Evolutionary conservation across 495 filamentous ascomycete genomes (phyloP), one percentile per base, ranked within the genome.

Genomic region (Aeminium ludgeri): DNA sequence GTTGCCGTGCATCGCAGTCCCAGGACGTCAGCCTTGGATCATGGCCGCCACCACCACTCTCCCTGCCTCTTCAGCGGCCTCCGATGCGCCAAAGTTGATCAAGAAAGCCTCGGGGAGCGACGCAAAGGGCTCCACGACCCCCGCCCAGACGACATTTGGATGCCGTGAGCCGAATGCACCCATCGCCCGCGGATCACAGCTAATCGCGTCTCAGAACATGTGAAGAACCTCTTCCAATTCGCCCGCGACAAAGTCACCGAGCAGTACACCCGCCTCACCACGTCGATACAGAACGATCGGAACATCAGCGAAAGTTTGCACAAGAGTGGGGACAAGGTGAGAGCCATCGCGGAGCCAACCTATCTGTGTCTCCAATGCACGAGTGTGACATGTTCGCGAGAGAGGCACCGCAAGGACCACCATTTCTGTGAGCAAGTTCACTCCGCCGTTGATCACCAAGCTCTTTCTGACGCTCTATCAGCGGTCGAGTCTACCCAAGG

Each of bases 401-500:
- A 70, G 13, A 70, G 73, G 38, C 62, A 59, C 15, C 64, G 66
- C 36, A 77, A 71, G 45, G 48, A 56, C 30, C 79, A 84, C 47
- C 60, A 65, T 27, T 80, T 84, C 48, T 78, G 78, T 83, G 65
- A 18, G 69, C 62, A 8, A 27, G 18, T 32, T 10, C 34, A 34
- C 10, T 3, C 20, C 13, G 11, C 13, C 13, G 15, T 11, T 38
- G 28, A 16, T 29, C 10, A 18, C 25, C 27, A 19, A 43, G 31
- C 13, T 2, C 20, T 34, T 17, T 31, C 25, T 7, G 39, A 35
- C 58, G 30, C 56, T 49, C 54, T 8, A 25, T 16, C 38, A 91
- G 84, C 84, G 54, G 78, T 91, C 44, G 86, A 94, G 49, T 87
- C 84, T 2, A 66, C 78, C 41, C 74, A 65, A 46, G 83, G 82